These are phyloP conservation scores for Trichothecium roseum DNA, from an alignment of 2,329 filamentous ascomycete species.

Conservation along the genomic window DNA sequence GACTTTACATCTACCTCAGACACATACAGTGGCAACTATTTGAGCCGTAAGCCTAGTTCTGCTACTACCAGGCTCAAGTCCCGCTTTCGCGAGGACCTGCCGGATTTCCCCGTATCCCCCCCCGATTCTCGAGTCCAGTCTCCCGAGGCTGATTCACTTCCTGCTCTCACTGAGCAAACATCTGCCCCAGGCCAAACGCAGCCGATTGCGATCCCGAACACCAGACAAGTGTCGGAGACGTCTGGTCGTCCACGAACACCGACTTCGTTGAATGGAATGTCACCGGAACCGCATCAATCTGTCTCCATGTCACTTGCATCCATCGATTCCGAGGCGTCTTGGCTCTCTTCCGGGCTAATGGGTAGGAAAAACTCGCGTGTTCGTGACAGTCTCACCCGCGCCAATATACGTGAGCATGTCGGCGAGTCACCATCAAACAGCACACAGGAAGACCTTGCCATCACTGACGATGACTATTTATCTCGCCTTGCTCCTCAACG, in stretches of 20 bases:
- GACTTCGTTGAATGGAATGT: conserved; percentile 13
- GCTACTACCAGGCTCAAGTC: conserved; percentile 72
- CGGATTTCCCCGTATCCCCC: conserved; percentile 76
- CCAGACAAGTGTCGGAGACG: conserved; percentile 34
- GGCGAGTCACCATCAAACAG: conserved; percentile 31
- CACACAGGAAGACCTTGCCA: conserved; percentile 54
- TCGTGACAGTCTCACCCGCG: conserved; percentile 25
- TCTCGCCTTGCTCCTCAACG: conserved; percentile 29
- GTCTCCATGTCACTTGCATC: conserved; percentile 85
- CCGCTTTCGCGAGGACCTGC: conserved; percentile 85
- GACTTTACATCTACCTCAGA: conserved; percentile 12
- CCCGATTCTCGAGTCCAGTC: conserved; percentile 74
- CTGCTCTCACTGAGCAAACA: conserved; percentile 17
- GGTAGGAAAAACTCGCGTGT: conserved; percentile 37
- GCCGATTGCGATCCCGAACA: conserved; percentile 22
- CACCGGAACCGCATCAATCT: conserved; percentile 43
- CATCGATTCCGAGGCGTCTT: conserved; percentile 90
- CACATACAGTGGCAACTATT: conserved; percentile 12
- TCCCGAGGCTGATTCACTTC: conserved; percentile 49
- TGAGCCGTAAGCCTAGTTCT: conserved; percentile 23
- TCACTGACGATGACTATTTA: conserved; percentile 63
- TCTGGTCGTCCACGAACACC: conserved; percentile 8
- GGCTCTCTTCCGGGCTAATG: conserved; percentile 70
- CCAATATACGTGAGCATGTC: conserved; percentile 18
- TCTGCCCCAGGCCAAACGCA: conserved; percentile 11